phyloP scores from a whole-genome alignment of 2,329 filamentous ascomycete genomes.

The Elsinoe perseae region DNA sequence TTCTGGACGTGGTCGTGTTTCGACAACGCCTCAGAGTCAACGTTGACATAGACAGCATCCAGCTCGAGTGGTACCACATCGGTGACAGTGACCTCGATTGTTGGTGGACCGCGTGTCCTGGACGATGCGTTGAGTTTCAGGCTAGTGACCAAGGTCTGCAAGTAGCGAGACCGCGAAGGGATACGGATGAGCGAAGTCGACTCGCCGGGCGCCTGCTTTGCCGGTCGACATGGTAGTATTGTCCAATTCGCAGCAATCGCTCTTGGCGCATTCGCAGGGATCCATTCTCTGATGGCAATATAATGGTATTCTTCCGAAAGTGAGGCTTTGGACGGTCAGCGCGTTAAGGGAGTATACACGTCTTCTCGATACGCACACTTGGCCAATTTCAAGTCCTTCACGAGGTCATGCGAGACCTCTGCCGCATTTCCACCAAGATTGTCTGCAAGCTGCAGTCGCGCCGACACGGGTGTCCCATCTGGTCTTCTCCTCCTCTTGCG shows the following conservation, averaged over 20 bases:
- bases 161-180: constrained; percentile 60
- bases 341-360: neutral
- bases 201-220: constrained; percentile 46
- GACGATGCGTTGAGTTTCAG: constrained; percentile 15
- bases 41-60: constrained; percentile 77
- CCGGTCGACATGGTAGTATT: constrained; percentile 62
- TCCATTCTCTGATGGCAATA: constrained; percentile 68
- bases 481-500: constrained; percentile 44
- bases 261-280: constrained; percentile 45
- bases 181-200: constrained; percentile 74
- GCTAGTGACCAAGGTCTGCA: constrained; percentile 54
- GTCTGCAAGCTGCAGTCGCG: constrained; percentile 75
- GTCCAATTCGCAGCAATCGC: constrained; percentile 68
- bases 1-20: constrained; percentile 76
- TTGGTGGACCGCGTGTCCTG: constrained; percentile 56
- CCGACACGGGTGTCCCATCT: constrained; percentile 68
- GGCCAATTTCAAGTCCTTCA: constrained; percentile 53
- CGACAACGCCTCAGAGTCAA: constrained; percentile 72
- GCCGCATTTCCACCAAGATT: constrained; percentile 79
- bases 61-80: constrained; percentile 73
- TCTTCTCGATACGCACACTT: neutral
- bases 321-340: neutral
- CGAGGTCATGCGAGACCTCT: constrained; percentile 78
- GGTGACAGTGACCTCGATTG: constrained; percentile 75
- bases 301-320: constrained; percentile 43